A percentile compares a stretch with the other conserved stretches of the same genome.
Conservation (phyloP, 2,329 filamentous ascomycete genomes). For the Sporothrix luriei region DNA sequence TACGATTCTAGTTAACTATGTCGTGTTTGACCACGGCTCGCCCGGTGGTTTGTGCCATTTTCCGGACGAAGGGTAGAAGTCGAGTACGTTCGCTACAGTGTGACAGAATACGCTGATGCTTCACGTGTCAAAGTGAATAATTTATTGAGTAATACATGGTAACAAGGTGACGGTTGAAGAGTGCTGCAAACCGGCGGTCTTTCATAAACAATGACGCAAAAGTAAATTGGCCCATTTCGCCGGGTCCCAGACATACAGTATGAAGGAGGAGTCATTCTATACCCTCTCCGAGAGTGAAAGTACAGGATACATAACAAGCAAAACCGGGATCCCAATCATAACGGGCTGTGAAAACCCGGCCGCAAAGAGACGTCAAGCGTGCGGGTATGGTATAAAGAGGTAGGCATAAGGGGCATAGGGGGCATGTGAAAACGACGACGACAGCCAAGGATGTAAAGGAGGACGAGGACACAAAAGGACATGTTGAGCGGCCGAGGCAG, state of each 20-base stretch:
- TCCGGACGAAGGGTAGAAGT: too few species aligned
- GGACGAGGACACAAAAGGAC: slow-evolving; percentile 1
- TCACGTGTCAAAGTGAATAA: background rate
- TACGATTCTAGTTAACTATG: too few species aligned
- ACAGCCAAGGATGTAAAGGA: background rate
- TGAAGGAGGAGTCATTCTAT: background rate
- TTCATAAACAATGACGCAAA: background rate
- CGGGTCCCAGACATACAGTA: background rate
- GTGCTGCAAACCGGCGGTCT: background rate
- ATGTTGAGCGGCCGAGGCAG: background rate
- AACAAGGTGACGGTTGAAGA: background rate
- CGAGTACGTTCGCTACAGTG: too few species aligned
- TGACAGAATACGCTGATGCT: background rate
- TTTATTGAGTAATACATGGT: background rate
- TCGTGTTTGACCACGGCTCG: too few species aligned
- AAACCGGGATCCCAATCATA: slow-evolving; percentile 19
- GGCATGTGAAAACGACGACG: background rate
- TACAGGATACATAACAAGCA: background rate
- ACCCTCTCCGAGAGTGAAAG: background rate
- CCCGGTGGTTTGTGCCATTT: too few species aligned
- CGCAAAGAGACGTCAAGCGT: slow-evolving; percentile 14
- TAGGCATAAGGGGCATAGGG: too few species aligned
- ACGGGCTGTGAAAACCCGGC: background rate
- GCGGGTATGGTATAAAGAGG: slow-evolving; percentile 5
- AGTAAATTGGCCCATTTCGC: background rate